Conservation (phyloP, 1,139 yeast genomes). For the Zygoascus meyerae region DNA sequence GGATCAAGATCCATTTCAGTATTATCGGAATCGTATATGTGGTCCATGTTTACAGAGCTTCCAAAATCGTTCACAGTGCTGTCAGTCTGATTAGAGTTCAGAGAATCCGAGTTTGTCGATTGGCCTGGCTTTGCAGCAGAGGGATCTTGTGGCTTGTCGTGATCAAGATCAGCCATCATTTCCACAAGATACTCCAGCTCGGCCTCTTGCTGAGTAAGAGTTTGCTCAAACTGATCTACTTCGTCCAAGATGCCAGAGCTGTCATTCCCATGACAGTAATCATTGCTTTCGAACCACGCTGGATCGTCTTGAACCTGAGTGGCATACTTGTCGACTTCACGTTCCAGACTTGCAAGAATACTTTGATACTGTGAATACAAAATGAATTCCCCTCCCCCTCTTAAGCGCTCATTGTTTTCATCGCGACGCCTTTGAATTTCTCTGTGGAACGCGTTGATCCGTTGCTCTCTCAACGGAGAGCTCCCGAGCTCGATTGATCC, state of each 20-base stretch:
- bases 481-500: constrained; percentile 2
- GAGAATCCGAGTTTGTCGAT: too few species aligned
- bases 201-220: constrained; percentile 17
- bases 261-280: constrained; percentile 11
- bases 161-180: constrained; percentile 1
- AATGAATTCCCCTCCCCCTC: constrained; percentile 7
- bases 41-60: too few species aligned
- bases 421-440: constrained; percentile 8
- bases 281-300: constrained; percentile 8
- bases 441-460: constrained; percentile 5
- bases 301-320: constrained; percentile 12
- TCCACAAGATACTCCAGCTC: constrained; percentile 16
- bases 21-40: too few species aligned
- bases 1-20: too few species aligned
- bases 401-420: constrained; percentile 2
- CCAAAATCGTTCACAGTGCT: too few species aligned
- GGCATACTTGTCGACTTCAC: constrained; percentile 11
- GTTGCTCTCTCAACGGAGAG: constrained; percentile 4
- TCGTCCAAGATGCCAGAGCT: constrained; percentile 13
- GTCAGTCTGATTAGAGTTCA: too few species aligned
- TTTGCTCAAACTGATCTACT: constrained; percentile 18
- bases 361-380: constrained; percentile 13
- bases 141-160: too few species aligned
- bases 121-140: too few species aligned
- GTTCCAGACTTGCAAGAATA: constrained; percentile 12